These are phyloP conservation scores for Heterobasidion annosum DNA, from an alignment of 1,284 basidiomycete species.

Conservation along the genomic window DNA sequence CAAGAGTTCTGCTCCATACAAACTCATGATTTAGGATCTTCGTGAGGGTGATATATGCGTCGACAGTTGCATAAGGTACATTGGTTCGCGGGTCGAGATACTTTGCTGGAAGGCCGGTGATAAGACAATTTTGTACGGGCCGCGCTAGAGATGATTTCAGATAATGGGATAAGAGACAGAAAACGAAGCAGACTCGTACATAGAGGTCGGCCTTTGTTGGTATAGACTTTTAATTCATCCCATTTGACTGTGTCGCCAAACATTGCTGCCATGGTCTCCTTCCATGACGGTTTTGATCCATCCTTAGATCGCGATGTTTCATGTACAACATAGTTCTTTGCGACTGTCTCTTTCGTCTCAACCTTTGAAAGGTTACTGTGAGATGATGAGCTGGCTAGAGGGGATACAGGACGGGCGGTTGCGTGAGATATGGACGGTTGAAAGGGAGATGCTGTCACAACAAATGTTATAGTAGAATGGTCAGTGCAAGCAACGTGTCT, in stretches of 20 bases:
- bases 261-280: conserved; percentile 65
- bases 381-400: conserved; percentile 1
- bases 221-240: conserved; percentile 57
- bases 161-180: conserved; percentile 5
- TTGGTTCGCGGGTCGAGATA: conserved; percentile 74
- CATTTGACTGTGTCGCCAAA: conserved; percentile 70
- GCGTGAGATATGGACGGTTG: background rate
- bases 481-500: background rate
- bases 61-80: conserved; percentile 64
- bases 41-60: conserved; percentile 57
- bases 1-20: conserved; percentile 50
- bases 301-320: conserved; percentile 41
- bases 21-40: conserved; percentile 53
- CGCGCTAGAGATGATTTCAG: conserved; percentile 35
- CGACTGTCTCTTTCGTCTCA: conserved; percentile 33
- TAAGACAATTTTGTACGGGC: conserved; percentile 48
- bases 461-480: background rate
- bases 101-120: conserved; percentile 54
- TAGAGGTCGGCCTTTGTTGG: conserved; percentile 49
- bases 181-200: conserved; percentile 28
- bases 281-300: conserved; percentile 47
- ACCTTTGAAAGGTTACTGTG: conserved; percentile 8
- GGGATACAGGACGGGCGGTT: conserved; percentile 4
- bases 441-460: background rate
- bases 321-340: conserved; percentile 59